Evolutionary conservation across 2,329 filamentous ascomycete species (phyloP).

Genomic region (Ceratocystis papillata): DNA sequence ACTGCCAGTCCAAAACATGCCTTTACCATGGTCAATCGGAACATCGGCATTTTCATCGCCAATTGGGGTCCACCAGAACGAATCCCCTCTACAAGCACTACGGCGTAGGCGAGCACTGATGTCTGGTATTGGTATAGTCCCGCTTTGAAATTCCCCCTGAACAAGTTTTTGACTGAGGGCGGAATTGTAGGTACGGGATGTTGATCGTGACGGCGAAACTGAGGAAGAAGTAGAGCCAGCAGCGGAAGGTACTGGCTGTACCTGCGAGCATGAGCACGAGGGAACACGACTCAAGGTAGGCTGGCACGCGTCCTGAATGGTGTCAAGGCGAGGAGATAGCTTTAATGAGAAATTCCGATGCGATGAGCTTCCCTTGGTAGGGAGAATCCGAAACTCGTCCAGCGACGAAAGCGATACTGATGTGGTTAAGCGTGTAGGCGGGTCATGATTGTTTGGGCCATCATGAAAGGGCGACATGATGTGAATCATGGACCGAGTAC

Average conservation of each 20-base stretch:
- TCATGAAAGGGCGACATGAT: neutral
- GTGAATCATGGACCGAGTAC: conserved; percentile 2
- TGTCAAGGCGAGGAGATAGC: neutral
- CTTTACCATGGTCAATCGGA: conserved; percentile 2
- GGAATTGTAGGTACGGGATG: neutral
- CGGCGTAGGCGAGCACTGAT: neutral
- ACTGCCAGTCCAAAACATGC: conserved; percentile 12
- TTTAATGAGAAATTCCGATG: conserved; percentile 19
- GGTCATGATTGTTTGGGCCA: neutral
- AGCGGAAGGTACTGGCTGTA: neutral
- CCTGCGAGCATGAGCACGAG: neutral
- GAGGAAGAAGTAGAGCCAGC: neutral
- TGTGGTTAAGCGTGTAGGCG: conserved; percentile 9
- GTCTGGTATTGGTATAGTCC: neutral
- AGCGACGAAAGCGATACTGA: conserved; percentile 15
- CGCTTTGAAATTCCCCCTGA: neutral
- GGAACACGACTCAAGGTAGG: neutral
- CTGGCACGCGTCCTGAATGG: neutral
- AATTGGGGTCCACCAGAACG: conserved; percentile 16
- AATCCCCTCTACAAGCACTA: neutral
- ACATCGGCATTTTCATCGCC: neutral
- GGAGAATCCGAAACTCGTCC: conserved; percentile 1
- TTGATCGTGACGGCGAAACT: neutral
- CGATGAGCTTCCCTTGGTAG: neutral
- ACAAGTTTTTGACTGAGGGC: neutral